Conservation (phyloP, 2,329 filamentous ascomycete species). For the Chrysoporthe austroafricana region DNA sequence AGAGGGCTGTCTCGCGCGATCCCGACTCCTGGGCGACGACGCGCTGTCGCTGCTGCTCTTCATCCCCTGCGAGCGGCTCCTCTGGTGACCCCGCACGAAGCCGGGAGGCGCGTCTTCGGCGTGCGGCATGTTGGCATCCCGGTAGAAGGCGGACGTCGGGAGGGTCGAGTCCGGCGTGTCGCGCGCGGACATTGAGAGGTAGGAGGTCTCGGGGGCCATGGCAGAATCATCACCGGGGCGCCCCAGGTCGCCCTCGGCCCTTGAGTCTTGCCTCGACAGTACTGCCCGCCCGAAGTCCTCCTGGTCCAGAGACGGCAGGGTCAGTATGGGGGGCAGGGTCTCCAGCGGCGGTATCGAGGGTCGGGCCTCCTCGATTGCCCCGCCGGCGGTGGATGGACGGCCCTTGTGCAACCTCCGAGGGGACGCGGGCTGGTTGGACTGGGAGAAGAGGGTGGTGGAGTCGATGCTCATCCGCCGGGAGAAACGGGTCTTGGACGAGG, state of each 20-base stretch:
- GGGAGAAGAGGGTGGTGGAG: conserved; percentile 38
- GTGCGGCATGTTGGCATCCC: conserved; percentile 38
- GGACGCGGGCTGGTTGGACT: conserved; percentile 35
- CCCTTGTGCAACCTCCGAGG: conserved; percentile 45
- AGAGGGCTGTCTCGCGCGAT: conserved; percentile 57
- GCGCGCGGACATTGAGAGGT: conserved; percentile 29
- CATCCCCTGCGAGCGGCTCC: conserved; percentile 49
- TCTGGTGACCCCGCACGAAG: conserved; percentile 45
- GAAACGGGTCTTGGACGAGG: conserved; percentile 40
- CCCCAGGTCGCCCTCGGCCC: conserved; percentile 29
- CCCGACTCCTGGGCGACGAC: conserved; percentile 40
- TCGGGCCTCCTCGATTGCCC: conserved; percentile 34
- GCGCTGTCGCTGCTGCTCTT: conserved; percentile 51
- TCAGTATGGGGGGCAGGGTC: conserved; percentile 46
- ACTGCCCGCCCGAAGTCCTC: conserved; percentile 36
- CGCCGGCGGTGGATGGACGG: conserved; percentile 39
- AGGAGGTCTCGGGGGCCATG: conserved; percentile 29
- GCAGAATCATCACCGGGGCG: conserved; percentile 35
- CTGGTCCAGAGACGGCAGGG: conserved; percentile 46
- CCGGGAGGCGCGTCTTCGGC: conserved; percentile 37
- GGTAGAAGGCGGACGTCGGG: conserved; percentile 26
- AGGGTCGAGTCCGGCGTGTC: conserved; percentile 23
- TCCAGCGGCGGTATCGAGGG: conserved; percentile 39
- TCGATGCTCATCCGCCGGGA: conserved; percentile 51
- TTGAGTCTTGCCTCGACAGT: conserved; percentile 20